These are phyloP conservation scores for Leucaena leucocephala DNA, from an alignment of 306 rosid genomes.

Conservation along the genomic window DNA sequence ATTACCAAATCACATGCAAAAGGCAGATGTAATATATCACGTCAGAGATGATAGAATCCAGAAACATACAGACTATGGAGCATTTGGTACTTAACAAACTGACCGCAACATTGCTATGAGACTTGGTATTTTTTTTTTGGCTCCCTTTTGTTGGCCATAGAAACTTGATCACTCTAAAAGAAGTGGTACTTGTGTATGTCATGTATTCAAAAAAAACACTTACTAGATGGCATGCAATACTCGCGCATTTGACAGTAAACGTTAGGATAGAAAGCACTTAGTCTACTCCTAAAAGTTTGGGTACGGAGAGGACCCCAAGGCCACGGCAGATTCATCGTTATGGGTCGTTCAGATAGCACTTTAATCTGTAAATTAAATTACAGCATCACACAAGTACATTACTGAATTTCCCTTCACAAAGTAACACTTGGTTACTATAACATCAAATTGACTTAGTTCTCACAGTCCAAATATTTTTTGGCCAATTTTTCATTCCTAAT, in stretches of 20 bases:
- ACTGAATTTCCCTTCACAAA: not conserved
- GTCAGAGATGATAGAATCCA: not conserved
- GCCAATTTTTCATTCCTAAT: not conserved
- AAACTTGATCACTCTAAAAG: not conserved
- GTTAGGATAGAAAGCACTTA: not conserved
- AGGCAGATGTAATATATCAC: constrained; percentile 4
- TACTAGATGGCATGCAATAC: not conserved
- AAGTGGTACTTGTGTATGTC: not conserved
- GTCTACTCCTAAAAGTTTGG: not conserved
- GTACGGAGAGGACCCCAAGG: not conserved
- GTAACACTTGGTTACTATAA: no score
- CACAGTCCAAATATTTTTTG: not conserved
- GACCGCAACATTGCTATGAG: not conserved
- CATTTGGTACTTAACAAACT: constrained; percentile 28
- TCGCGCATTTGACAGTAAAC: not conserved
- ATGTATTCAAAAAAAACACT: not conserved
- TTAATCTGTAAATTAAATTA: not conserved
- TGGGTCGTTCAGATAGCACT: not conserved
- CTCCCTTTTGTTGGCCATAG: not conserved
- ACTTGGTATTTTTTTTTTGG: not conserved
- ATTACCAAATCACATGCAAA: constrained; percentile 27
- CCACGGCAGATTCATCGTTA: not conserved
- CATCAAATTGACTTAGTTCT: not conserved
- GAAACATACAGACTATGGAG: not conserved
- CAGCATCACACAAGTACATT: not conserved